Percentiles rank a stretch among this genome's conserved stretches.
These are phyloP conservation scores for Pseudofabraea citricarpa DNA, from an alignment of 2,329 filamentous ascomycete species.

Conservation along the genomic window DNA sequence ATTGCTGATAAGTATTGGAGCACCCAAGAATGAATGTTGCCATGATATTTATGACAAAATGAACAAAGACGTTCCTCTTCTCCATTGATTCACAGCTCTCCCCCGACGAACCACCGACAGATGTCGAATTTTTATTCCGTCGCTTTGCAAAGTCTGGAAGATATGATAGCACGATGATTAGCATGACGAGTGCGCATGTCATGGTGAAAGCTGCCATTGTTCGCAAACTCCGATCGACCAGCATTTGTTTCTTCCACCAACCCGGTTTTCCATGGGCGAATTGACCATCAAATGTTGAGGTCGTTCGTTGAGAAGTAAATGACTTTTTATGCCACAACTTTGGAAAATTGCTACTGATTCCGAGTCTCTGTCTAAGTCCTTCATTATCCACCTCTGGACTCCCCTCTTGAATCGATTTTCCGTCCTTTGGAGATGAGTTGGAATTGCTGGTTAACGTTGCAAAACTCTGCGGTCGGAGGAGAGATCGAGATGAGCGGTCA, in stretches of 20 bases:
- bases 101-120: constrained; percentile 11
- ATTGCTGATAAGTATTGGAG: constrained; percentile 18
- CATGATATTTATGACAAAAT: constrained; percentile 17
- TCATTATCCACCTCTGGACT: background rate
- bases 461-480: constrained; percentile 4
- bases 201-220: constrained; percentile 15
- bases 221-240: constrained; percentile 15
- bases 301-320: background rate
- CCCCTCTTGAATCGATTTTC: background rate
- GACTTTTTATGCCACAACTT: constrained; percentile 6
- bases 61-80: constrained; percentile 11
- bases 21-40: constrained; percentile 17
- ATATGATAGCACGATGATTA: constrained; percentile 12
- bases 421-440: background rate
- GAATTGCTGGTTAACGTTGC: background rate
- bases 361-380: background rate
- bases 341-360: background rate
- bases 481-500: constrained; percentile 4
- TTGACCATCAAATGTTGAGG: constrained; percentile 12
- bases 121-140: constrained; percentile 9
- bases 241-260: constrained; percentile 18
- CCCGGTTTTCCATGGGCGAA: constrained; percentile 17
- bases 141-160: constrained; percentile 9
- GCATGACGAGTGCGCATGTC: constrained; percentile 13
- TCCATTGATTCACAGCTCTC: constrained; percentile 13